phyloP scores from a whole-genome alignment of 2,329 filamentous ascomycete species.

The Ceratocystis eucalypticola region DNA sequence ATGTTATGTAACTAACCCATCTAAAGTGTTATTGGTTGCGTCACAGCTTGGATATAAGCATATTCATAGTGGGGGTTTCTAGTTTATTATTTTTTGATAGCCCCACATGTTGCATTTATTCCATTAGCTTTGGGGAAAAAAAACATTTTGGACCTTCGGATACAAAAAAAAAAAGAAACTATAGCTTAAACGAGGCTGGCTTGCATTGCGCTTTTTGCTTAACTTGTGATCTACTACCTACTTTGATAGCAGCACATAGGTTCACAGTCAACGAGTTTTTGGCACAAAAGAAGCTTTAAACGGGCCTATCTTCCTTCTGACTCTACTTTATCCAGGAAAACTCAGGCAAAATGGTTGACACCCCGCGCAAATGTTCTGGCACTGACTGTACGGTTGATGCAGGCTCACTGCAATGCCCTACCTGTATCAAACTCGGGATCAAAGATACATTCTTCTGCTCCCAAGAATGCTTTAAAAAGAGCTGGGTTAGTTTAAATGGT shows the following conservation, averaged over 20 bases:
- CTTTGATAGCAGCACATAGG: background rate
- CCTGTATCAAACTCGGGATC: constrained; percentile 75
- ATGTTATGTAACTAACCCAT: constrained; percentile 2
- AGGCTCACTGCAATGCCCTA: constrained; percentile 79
- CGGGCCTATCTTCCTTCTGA: background rate
- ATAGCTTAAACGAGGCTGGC: background rate
- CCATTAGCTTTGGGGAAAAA: background rate
- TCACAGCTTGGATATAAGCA: constrained; percentile 2
- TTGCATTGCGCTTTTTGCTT: background rate
- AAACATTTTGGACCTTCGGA: background rate
- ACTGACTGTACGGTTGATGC: constrained; percentile 78
- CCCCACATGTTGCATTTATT: background rate
- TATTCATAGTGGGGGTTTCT: background rate
- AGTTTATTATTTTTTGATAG: background rate
- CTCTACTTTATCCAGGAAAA: background rate
- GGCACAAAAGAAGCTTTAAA: background rate
- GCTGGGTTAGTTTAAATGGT: constrained; percentile 58
- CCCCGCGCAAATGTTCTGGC: constrained; percentile 62
- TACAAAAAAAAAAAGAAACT: background rate
- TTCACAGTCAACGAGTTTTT: background rate
- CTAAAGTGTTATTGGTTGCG: background rate
- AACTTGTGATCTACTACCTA: background rate
- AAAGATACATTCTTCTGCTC: constrained; percentile 94
- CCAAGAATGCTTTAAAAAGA: constrained; percentile 97
- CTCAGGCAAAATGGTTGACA: constrained; percentile 30